Evolutionary conservation across 495 filamentous ascomycete species (phyloP).

Genomic region (Lasiosphaeris hirsuta): DNA sequence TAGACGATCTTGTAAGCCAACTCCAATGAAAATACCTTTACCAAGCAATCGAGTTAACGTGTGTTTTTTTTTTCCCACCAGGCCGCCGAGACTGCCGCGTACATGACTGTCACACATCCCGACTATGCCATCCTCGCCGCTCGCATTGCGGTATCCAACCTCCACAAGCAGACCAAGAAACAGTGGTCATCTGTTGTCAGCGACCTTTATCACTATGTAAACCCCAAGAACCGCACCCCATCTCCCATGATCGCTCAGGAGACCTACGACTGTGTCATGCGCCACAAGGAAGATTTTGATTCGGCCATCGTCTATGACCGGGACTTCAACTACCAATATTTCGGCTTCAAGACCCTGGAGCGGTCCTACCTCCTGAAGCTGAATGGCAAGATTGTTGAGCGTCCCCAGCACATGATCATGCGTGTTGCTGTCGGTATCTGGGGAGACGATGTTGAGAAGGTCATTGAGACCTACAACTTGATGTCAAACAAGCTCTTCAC

Average conservation of each 20-base stretch:
- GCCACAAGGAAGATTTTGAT: slow-evolving; percentile 92
- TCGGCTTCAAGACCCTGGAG: slow-evolving; percentile 98
- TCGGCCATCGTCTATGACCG: slow-evolving; percentile 98
- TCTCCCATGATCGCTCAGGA: slow-evolving; percentile 92
- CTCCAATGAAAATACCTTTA: neutral
- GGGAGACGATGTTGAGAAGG: slow-evolving; percentile 88
- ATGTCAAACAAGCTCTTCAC: slow-evolving; percentile 99
- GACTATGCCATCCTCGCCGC: slow-evolving; percentile 99
- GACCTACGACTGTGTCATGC: slow-evolving; percentile 88
- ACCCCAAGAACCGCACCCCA: slow-evolving; percentile 81
- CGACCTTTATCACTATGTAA: slow-evolving; percentile 93
- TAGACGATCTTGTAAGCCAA: slow-evolving; percentile 86
- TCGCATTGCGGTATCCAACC: slow-evolving; percentile 97
- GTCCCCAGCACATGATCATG: slow-evolving; percentile 99
- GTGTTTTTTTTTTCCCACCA: slow-evolving; percentile 40
- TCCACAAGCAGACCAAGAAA: slow-evolving; percentile 99
- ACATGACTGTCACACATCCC: slow-evolving; percentile 99
- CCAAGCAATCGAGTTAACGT: neutral
- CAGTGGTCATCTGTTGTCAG: slow-evolving; percentile 92
- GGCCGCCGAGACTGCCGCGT: slow-evolving; percentile 98
- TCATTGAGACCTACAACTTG: slow-evolving; percentile 93
- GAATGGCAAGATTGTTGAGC: slow-evolving; percentile 89
- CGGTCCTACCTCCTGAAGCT: slow-evolving; percentile 93
- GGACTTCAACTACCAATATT: slow-evolving; percentile 99
- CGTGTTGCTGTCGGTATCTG: slow-evolving; percentile 96